Evolutionary conservation across 805 yeast species (phyloP).

Genomic region (Candida peoriensis): DNA sequence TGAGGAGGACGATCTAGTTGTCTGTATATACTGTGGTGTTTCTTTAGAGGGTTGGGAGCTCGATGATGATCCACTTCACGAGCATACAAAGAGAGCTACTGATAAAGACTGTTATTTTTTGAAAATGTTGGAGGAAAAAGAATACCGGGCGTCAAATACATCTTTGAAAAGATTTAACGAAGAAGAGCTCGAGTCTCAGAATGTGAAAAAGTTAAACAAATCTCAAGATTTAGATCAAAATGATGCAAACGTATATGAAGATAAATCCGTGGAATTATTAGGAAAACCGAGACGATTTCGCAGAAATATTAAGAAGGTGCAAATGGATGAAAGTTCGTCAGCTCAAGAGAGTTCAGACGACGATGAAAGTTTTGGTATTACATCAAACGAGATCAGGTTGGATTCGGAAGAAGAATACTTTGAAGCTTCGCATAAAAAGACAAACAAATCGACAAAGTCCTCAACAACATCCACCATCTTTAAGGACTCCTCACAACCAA

Average conservation of each 20-base stretch:
- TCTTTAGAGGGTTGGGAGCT: constrained; percentile 70
- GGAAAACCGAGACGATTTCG: not conserved
- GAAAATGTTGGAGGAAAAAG: not conserved
- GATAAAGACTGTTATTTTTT: constrained; percentile 33
- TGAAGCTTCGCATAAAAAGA: constrained; percentile 11
- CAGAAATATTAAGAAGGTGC: constrained; percentile 2
- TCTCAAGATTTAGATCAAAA: not conserved
- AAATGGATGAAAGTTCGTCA: constrained; percentile 1
- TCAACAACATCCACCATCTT: constrained; percentile 2
- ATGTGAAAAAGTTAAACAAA: not conserved
- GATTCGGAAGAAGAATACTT: constrained; percentile 15
- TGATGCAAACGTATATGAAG: too few species aligned
- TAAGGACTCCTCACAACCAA: constrained; percentile 3
- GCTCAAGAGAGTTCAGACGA: constrained; percentile 3
- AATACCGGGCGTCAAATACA: not conserved
- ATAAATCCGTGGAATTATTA: too few species aligned
- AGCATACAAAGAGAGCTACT: constrained; percentile 44
- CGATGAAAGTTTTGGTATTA: constrained; percentile 20
- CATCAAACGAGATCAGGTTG: constrained; percentile 16
- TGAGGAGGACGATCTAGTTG: constrained; percentile 47
- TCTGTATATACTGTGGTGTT: constrained; percentile 61
- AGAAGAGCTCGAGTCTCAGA: not conserved
- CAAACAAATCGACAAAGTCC: constrained; percentile 6
- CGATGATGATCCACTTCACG: constrained; percentile 56
- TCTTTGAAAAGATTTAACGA: constrained; percentile 1